Conservation (phyloP, 495 filamentous ascomycete species). For the Xylaria palmicola region DNA sequence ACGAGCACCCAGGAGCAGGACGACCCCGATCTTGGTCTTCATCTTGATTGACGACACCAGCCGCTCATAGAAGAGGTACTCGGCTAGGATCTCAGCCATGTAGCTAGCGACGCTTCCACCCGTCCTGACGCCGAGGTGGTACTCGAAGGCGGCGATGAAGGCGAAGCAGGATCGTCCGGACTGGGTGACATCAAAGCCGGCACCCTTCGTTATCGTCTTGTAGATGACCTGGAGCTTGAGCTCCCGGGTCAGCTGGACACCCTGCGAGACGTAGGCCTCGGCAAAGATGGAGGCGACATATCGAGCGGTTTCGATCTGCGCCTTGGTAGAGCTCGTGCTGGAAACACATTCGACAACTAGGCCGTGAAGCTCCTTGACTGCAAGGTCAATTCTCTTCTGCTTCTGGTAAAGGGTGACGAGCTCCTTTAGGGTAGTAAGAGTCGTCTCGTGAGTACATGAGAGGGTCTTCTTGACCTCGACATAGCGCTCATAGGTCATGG, state of each 20-base stretch:
- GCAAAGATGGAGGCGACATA: slow-evolving; percentile 4
- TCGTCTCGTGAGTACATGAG: slow-evolving; percentile 3
- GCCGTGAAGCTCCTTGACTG: slow-evolving; percentile 2
- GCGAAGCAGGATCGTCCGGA: slow-evolving; percentile 3
- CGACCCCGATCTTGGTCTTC: slow-evolving; percentile 4
- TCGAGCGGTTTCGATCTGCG: slow-evolving; percentile 1
- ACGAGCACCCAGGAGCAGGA: slow-evolving; percentile 3
- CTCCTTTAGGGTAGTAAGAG: slow-evolving; percentile 1
- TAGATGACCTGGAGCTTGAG: slow-evolving; percentile 5
- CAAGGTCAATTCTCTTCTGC: slow-evolving; percentile 4
- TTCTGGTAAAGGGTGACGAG: slow-evolving; percentile 1
- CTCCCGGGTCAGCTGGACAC: slow-evolving; percentile 9
- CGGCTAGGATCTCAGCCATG: slow-evolving; percentile 7
- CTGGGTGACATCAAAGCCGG: slow-evolving; percentile 8
- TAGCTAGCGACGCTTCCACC: slow-evolving; percentile 1
- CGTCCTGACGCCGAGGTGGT: neutral
- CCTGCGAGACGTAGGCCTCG: slow-evolving; percentile 8
- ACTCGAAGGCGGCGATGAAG: slow-evolving; percentile 9
- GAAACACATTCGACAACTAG: neutral
- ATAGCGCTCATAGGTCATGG: slow-evolving; percentile 6
- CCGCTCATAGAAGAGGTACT: slow-evolving; percentile 7
- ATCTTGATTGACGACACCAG: neutral
- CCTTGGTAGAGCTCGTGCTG: neutral
- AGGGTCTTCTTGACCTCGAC: neutral
- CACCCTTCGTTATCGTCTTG: neutral